phyloP scores from a whole-genome alignment of 2,329 filamentous ascomycete genomes.

The Clonostachys rhizophaga region DNA sequence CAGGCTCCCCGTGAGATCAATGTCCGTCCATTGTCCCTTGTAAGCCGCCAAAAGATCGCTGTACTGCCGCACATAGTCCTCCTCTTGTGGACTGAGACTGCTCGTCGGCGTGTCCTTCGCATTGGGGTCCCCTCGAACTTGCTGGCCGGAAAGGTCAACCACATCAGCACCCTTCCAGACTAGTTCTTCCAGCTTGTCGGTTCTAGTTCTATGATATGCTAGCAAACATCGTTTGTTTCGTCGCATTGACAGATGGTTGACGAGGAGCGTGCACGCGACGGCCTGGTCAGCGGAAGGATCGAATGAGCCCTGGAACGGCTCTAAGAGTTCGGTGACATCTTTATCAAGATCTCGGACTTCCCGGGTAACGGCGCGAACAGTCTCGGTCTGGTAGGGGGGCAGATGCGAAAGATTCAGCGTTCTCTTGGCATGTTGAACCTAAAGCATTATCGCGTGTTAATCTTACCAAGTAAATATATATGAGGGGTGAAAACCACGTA shows the following conservation, averaged over 20 bases:
- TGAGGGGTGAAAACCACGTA: constrained; percentile 26
- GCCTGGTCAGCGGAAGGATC: constrained; percentile 79
- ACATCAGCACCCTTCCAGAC: constrained; percentile 90
- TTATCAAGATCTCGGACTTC: constrained; percentile 93
- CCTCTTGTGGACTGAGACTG: constrained; percentile 89
- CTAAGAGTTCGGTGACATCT: constrained; percentile 74
- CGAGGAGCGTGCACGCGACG: constrained; percentile 81
- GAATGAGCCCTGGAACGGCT: constrained; percentile 80
- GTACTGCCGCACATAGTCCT: constrained; percentile 92
- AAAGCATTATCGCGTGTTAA: not conserved
- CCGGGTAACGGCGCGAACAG: constrained; percentile 80
- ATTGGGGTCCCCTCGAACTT: constrained; percentile 24
- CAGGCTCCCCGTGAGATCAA: constrained; percentile 89
- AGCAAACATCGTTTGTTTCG: constrained; percentile 94
- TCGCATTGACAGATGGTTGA: constrained; percentile 92
- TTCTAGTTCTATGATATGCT: constrained; percentile 86
- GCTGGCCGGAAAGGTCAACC: constrained; percentile 61
- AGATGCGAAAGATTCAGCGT: constrained; percentile 82
- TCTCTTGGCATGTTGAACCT: constrained; percentile 96
- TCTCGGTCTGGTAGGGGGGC: constrained; percentile 87
- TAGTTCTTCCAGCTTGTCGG: constrained; percentile 88
- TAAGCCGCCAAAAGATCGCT: constrained; percentile 90
- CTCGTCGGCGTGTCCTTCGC: constrained; percentile 45
- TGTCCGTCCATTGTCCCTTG: constrained; percentile 97
- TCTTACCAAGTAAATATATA: too few relatives aligned